A percentile compares a stretch with the other conserved stretches of the same genome.
Evolutionary conservation across 768 basidiomycete species (phyloP).

Genomic region (Mycena epipterygia): DNA sequence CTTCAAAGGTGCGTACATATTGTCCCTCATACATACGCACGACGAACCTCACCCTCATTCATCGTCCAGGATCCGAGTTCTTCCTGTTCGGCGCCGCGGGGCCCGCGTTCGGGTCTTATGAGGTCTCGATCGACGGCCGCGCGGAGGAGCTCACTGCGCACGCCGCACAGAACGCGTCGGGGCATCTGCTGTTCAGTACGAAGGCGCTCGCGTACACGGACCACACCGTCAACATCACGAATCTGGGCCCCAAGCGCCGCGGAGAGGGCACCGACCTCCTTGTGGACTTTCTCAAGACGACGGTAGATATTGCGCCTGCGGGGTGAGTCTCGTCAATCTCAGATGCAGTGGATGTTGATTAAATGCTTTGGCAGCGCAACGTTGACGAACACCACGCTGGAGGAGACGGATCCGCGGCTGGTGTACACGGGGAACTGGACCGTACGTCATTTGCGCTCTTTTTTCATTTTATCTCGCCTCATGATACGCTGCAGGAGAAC

Average conservation of each 20-base stretch:
- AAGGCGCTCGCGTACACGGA: conserved; percentile 10
- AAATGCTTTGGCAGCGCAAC: conserved; percentile 7
- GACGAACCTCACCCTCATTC: neutral
- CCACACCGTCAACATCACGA: conserved; percentile 28
- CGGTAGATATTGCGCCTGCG: conserved; percentile 31
- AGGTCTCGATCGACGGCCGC: conserved; percentile 27
- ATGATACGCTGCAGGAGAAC: conserved; percentile 16
- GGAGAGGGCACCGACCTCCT: conserved; percentile 26
- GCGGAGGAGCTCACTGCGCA: conserved; percentile 10
- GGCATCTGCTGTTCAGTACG: conserved; percentile 26
- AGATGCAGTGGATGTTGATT: neutral
- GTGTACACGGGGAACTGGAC: conserved; percentile 34
- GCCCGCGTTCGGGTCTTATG: conserved; percentile 30
- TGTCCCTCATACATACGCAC: neutral
- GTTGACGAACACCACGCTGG: conserved; percentile 30
- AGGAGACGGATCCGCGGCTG: conserved; percentile 30
- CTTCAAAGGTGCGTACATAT: conserved; percentile 26
- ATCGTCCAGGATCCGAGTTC: conserved; percentile 13
- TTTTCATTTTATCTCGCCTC: neutral
- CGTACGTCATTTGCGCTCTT: neutral
- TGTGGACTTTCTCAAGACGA: conserved; percentile 27
- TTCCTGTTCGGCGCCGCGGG: conserved; percentile 32
- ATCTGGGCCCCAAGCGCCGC: conserved; percentile 19
- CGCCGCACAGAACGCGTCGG: conserved; percentile 13
- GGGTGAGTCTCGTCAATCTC: conserved; percentile 10